Evolutionary conservation across 1,284 basidiomycete species (phyloP), one percentile per base, ranked within the genome.

Genomic region (Trametes pubescens): DNA sequence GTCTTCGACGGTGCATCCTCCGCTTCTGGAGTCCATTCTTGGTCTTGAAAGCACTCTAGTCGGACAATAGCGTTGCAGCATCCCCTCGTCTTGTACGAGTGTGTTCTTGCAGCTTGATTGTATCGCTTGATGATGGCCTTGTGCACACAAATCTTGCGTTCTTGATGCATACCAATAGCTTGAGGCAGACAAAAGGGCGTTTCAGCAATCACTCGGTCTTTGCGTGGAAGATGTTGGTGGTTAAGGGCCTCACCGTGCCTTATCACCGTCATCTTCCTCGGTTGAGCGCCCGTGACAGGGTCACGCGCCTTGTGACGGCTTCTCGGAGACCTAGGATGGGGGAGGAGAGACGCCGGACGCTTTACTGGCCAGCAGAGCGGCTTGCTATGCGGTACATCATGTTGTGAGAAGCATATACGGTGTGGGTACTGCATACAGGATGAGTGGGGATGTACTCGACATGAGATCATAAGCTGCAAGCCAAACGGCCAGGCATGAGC

Each of bases 151-250:
- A 46, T n/a, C 53, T 57, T 64, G 59, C 40, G 38, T 54, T 48
- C 38, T 68, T 66, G 62, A 65, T 26, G 58, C 60, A 65, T 29
- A 44, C 54, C 51, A n/a, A 29, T 49, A 18, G 26, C 10, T 52
- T 53, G n/a, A 51, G 49, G 53, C 47, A 55, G 48, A 51, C 51
- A 51, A 13, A 9, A 44, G 51, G 37, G 47, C n/a, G 47, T 38
- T 62, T 56, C 26, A 59, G 64, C 51, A 64, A 58, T 58, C 40
- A 43, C 22, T 37, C 29, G 16, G 43, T 44, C 24, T 52, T 63
- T 56, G 61, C 26, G 47, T 59, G 57, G 65, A 59, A 37, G 61
- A 44, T 38, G 61, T 61, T 59, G 38, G 60, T 68, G 62, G 59
- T 62, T 44, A 52, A 61, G 49, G 65, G 40, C 47, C 64, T 60